These are phyloP conservation scores for Friedmanniomyces simplex DNA, from an alignment of 495 filamentous ascomycete species.

Conservation along the genomic window DNA sequence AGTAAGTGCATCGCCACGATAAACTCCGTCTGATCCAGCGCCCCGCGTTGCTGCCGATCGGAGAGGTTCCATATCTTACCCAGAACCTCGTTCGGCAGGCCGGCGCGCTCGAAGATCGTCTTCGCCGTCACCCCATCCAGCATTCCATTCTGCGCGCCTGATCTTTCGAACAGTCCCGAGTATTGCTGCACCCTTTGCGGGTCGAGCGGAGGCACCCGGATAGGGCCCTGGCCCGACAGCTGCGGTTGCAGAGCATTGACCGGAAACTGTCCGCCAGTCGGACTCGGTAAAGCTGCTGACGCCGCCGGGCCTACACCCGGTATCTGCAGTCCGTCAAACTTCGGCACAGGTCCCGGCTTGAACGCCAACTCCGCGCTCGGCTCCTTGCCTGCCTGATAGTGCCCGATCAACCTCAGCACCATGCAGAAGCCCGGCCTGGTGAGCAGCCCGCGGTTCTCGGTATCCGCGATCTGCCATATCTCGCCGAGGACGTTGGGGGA, in stretches of 20 bases:
- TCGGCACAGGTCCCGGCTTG: slow-evolving; percentile 64
- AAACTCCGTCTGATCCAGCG: slow-evolving; percentile 83
- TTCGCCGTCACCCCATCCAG: slow-evolving; percentile 72
- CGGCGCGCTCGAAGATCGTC: slow-evolving; percentile 86
- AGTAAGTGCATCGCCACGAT: slow-evolving; percentile 97
- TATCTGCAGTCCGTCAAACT: slow-evolving; percentile 67
- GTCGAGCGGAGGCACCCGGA: slow-evolving; percentile 81
- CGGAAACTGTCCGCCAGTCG: slow-evolving; percentile 25
- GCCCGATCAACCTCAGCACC: slow-evolving; percentile 86
- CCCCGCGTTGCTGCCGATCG: slow-evolving; percentile 84
- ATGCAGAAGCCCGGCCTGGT: slow-evolving; percentile 85
- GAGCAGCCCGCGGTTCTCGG: slow-evolving; percentile 86
- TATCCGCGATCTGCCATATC: slow-evolving; percentile 99
- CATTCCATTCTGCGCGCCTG: slow-evolving; percentile 65
- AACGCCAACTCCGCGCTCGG: slow-evolving; percentile 68
- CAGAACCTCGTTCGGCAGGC: slow-evolving; percentile 78
- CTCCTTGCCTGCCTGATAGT: slow-evolving; percentile 73
- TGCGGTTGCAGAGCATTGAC: slow-evolving; percentile 46
- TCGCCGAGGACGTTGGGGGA: slow-evolving; percentile 77
- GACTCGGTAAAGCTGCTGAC: slow-evolving; percentile 39
- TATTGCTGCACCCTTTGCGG: slow-evolving; percentile 86
- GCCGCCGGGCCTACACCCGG: slow-evolving; percentile 33
- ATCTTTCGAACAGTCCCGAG: slow-evolving; percentile 74
- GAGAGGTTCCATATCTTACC: slow-evolving; percentile 91
- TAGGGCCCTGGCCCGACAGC: slow-evolving; percentile 40